Conservation (phyloP, 495 filamentous ascomycete genomes). For the Podospora bellae-mahoneyi region DNA sequence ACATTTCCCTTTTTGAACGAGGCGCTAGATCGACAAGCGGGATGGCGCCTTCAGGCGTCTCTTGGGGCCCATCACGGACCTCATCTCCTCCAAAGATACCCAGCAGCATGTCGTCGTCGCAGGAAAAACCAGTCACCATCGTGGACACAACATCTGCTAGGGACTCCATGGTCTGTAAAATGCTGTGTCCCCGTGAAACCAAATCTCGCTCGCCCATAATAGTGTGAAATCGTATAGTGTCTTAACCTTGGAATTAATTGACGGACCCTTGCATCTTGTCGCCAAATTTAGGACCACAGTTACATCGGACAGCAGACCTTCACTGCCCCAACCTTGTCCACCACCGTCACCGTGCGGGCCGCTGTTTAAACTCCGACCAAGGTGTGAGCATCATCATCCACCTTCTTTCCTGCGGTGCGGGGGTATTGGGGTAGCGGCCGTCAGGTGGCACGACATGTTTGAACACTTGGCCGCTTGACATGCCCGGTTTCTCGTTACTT, state of each 20-base stretch:
- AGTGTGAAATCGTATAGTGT: constrained; percentile 1
- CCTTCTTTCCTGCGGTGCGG: not conserved
- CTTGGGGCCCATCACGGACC: not conserved
- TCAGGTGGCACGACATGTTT: constrained; percentile 2
- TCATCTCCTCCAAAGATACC: not conserved
- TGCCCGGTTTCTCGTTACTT: constrained; percentile 6
- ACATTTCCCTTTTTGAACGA: constrained; percentile 10
- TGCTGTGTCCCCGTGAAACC: constrained; percentile 9
- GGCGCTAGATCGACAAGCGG: constrained; percentile 11
- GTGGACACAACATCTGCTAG: constrained; percentile 1
- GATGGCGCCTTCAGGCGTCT: not conserved
- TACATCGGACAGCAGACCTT: constrained; percentile 5
- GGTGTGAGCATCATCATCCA: not conserved
- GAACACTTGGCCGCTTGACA: not conserved
- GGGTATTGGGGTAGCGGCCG: not conserved
- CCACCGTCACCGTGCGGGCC: constrained; percentile 9
- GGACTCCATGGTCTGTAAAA: not conserved
- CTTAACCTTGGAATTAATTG: constrained; percentile 13
- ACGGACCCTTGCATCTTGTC: constrained; percentile 14
- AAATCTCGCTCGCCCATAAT: not conserved
- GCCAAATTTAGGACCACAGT: constrained; percentile 12
- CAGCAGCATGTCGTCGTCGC: constrained; percentile 4
- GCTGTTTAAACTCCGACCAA: constrained; percentile 12
- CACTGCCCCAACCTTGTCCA: constrained; percentile 5
- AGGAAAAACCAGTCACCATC: not conserved